phyloP scores from a whole-genome alignment of 2,329 filamentous ascomycete species.

The Cordyceps tenuipes region DNA sequence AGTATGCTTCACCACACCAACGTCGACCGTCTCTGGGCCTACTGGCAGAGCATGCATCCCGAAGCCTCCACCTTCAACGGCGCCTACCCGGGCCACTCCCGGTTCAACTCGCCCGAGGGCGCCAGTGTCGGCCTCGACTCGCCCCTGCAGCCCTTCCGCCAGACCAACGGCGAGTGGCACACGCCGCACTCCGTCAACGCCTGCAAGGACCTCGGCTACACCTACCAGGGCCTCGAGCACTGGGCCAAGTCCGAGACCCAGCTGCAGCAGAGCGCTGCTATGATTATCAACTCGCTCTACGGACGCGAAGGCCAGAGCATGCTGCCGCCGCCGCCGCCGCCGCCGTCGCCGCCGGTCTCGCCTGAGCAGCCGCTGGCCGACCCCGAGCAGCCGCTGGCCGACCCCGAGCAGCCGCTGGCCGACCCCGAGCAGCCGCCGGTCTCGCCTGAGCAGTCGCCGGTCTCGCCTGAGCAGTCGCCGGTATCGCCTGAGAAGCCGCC shows the following conservation, averaged over 20 bases:
- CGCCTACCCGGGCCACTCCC: constrained; percentile 27
- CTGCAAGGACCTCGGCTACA: constrained; percentile 29
- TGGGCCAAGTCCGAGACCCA: constrained; percentile 25
- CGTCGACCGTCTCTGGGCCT: constrained; percentile 55
- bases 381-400: too few relatives aligned
- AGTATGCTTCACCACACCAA: constrained; percentile 46
- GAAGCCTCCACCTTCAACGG: constrained; percentile 25
- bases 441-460: neutral
- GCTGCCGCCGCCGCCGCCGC: too few relatives aligned
- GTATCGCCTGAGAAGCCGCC: too few relatives aligned
- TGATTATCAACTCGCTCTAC: constrained; percentile 29
- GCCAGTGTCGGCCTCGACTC: constrained; percentile 33
- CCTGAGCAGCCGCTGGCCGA: too few relatives aligned
- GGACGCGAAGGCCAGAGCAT: constrained; percentile 11
- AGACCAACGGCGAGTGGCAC: constrained; percentile 30
- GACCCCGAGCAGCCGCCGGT: too few relatives aligned
- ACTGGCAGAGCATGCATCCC: constrained; percentile 39
- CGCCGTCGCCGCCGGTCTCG: too few relatives aligned
- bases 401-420: too few relatives aligned
- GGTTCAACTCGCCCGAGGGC: constrained; percentile 33
- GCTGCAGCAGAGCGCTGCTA: constrained; percentile 23
- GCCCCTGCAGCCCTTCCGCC: constrained; percentile 43
- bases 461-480: too few relatives aligned
- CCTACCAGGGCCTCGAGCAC: constrained; percentile 31
- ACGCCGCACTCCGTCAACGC: constrained; percentile 29